These are phyloP conservation scores for Cerrena zonata DNA, from an alignment of 1,284 basidiomycete species.

Conservation along the genomic window DNA sequence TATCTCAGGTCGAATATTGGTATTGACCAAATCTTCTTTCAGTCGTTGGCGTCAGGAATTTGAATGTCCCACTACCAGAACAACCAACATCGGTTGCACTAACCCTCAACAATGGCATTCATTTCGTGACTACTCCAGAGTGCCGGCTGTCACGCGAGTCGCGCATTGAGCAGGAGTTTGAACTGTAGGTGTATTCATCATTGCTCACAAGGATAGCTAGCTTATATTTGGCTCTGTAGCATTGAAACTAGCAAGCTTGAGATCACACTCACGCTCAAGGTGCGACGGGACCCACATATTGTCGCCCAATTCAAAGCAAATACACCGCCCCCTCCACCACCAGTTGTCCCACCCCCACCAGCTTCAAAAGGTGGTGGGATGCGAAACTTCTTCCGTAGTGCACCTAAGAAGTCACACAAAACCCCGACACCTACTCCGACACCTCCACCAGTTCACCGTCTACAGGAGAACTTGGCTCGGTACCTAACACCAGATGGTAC, in stretches of 20 bases:
- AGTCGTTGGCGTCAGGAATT: slow-evolving; percentile 76
- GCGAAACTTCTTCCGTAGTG: slow-evolving; percentile 67
- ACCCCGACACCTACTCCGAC: slow-evolving; percentile 31
- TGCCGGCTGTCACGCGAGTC: slow-evolving; percentile 57
- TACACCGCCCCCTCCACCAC: slow-evolving; percentile 40
- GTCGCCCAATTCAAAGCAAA: slow-evolving; percentile 65
- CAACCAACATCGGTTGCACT: slow-evolving; percentile 77
- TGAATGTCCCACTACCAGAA: slow-evolving; percentile 70
- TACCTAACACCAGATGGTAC: slow-evolving; percentile 79
- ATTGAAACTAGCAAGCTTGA: slow-evolving; percentile 86
- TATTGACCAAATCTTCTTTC: slow-evolving; percentile 7
- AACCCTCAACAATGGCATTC: slow-evolving; percentile 93
- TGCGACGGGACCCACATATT: slow-evolving; percentile 79
- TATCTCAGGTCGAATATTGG: neutral
- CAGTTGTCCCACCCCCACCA: slow-evolving; percentile 34
- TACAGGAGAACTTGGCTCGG: slow-evolving; percentile 71
- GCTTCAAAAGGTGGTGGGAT: slow-evolving; percentile 59
- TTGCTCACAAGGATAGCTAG: neutral
- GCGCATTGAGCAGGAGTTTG: slow-evolving; percentile 87
- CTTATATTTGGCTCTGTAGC: slow-evolving; percentile 32
- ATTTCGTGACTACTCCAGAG: slow-evolving; percentile 91
- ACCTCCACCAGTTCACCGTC: slow-evolving; percentile 32
- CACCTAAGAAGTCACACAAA: slow-evolving; percentile 59
- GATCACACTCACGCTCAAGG: slow-evolving; percentile 81
- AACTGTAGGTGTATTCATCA: slow-evolving; percentile 74